Base-by-base conservation (phyloP, 2,329 filamentous ascomycete species). In the Aureobasidium sp. region DNA sequence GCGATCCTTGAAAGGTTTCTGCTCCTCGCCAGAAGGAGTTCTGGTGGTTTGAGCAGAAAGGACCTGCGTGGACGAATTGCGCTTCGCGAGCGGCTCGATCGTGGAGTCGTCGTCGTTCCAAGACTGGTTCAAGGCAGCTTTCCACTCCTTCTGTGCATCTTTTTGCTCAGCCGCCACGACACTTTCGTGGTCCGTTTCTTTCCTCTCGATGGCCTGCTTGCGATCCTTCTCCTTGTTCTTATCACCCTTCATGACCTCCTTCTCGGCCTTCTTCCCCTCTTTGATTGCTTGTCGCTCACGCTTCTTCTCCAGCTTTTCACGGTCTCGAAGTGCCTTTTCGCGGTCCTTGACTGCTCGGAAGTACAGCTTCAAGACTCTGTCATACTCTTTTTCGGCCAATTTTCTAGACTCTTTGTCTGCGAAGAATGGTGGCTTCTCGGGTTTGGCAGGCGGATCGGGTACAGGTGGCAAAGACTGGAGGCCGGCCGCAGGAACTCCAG, bases 351-450 rank as follows among this genome's bases (percentile, higher is more conserved):
- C 72, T 10, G 85, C 82, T 68, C 84, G 80, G 32, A 87, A 81
- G 69, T 90, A 88, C 9, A 79, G 78, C 69, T 90, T 89, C 36
- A 84, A 77, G 1, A 79, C 77, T 13, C 82, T 80, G 57, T 83
- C 82, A 61, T 85, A 79, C 67, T 90, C 86, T 62, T 86, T 88
- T 67, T 90, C 85, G 1, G 85, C 87, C 44, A 85, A 79, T 67
- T 88, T 90, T 10, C 84, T 82, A 34, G 83, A 77, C 7, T 84
- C 82, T 68, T 87, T 87, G 72, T 90, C 85, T 2, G 80, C 75
- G 69, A 84, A 86, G 1, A 86, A 71, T 66, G 91, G 81, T 1
- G 87, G 81, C 2, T 78, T 74, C 1, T 77, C 63, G 27, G 71
- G 71, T 55, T 81, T 77, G 5, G 75, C 65, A 1, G 88, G 88